A percentile compares a stretch with the other conserved stretches of the same genome.
Conservation (phyloP, 106 monocot species). For the Dactylorhiza incarnata region DNA sequence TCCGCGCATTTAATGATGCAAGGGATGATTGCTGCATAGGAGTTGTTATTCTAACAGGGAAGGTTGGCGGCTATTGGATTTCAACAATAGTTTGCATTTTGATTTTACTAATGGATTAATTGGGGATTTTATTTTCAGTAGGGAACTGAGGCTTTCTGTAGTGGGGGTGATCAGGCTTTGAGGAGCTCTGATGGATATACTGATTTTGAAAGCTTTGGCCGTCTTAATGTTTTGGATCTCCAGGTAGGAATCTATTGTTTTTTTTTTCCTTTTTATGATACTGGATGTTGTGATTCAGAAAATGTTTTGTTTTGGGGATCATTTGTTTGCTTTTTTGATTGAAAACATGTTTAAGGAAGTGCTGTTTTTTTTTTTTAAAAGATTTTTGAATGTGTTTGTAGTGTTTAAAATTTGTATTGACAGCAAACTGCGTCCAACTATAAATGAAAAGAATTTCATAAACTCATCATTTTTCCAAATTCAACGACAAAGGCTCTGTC, state of each 20-base stretch:
- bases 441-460: too few species aligned
- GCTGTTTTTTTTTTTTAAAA: too few species aligned
- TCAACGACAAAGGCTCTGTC: too few species aligned
- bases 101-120: neutral
- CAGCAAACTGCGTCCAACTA: neutral
- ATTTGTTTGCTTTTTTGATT: neutral
- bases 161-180: constrained; percentile 85
- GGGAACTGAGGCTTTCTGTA: constrained; percentile 82
- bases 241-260: constrained; percentile 37
- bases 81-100: neutral
- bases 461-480: too few species aligned
- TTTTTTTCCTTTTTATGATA: neutral
- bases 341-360: neutral
- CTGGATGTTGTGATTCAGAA: neutral
- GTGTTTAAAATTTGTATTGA: neutral
- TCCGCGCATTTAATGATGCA: constrained; percentile 80
- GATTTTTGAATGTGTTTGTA: too few species aligned
- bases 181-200: constrained; percentile 80
- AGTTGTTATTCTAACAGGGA: constrained; percentile 75
- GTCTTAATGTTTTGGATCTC: constrained; percentile 85
- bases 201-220: constrained; percentile 75
- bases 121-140: constrained; percentile 7
- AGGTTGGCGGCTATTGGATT: constrained; percentile 27
- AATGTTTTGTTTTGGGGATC: neutral
- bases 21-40: constrained; percentile 83